Evolutionary conservation across 176 grass and related monocot species (phyloP).

Genomic region (Puya raimondii): DNA sequence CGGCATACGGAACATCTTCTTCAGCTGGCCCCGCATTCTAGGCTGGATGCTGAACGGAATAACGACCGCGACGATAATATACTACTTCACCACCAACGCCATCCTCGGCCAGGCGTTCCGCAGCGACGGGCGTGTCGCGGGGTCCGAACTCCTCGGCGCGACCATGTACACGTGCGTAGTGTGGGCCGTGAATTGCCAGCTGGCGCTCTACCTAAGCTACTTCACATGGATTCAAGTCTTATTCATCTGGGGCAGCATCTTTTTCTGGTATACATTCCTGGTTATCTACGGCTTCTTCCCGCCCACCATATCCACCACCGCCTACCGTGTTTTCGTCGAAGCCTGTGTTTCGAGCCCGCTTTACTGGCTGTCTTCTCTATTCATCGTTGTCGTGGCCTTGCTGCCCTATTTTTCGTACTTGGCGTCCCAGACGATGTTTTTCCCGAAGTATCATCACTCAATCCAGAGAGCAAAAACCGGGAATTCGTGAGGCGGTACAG

Average conservation of each 20-base stretch:
- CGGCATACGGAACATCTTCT: constrained; percentile 67
- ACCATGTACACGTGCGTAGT: constrained; percentile 61
- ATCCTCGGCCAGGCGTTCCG: constrained; percentile 54
- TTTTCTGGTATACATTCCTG: constrained; percentile 78
- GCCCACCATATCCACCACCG: constrained; percentile 42
- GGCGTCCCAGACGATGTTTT: constrained; percentile 44
- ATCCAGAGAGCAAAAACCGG: constrained; percentile 29
- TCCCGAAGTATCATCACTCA: constrained; percentile 67
- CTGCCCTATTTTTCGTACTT: constrained; percentile 52
- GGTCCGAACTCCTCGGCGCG: constrained; percentile 34
- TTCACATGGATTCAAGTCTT: constrained; percentile 75
- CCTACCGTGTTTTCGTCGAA: constrained; percentile 56
- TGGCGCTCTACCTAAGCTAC: constrained; percentile 52
- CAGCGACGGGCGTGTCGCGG: constrained; percentile 27
- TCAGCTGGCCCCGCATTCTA: constrained; percentile 61
- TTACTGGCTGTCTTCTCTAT: constrained; percentile 64
- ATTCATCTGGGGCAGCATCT: constrained; percentile 67
- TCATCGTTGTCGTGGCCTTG: constrained; percentile 36
- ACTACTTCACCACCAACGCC: constrained; percentile 35
- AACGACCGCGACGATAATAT: constrained; percentile 44
- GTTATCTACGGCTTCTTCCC: constrained; percentile 58
- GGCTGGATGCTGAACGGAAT: constrained; percentile 70
- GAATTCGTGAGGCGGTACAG: neutral
- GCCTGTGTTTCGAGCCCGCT: constrained; percentile 34
- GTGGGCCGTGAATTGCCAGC: constrained; percentile 71